phyloP scores from a whole-genome alignment of 192 early-diverging fungal species.

The Chytriomyces confervae region DNA sequence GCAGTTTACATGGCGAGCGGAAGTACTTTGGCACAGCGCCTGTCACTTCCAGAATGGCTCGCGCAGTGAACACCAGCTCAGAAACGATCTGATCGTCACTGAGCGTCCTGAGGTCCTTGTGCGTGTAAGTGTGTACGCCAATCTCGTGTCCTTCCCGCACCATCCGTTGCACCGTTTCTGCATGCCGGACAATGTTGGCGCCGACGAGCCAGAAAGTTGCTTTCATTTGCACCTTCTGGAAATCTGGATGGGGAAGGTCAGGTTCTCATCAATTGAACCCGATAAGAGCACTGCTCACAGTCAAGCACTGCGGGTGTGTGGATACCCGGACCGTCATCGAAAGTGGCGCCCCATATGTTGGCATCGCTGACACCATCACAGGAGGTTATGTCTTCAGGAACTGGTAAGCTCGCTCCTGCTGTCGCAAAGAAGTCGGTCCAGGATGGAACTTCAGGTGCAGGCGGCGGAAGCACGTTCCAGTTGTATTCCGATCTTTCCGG shows the following conservation, averaged over 20 bases:
- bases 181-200: conserved; percentile 15
- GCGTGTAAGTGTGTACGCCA: conserved; percentile 60
- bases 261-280: too few relatives aligned
- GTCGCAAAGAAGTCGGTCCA: neutral
- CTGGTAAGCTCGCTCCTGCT: too few relatives aligned
- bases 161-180: conserved; percentile 7
- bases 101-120: conserved; percentile 59
- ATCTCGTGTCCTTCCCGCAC: conserved; percentile 37
- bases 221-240: conserved; percentile 7
- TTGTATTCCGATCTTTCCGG: neutral
- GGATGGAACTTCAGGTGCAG: neutral
- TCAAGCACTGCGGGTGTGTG: neutral
- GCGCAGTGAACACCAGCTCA: conserved; percentile 70
- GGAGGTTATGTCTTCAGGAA: too few relatives aligned
- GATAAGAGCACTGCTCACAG: neutral
- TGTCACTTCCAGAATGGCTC: conserved; percentile 37
- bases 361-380: too few relatives aligned
- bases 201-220: conserved; percentile 44
- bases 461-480: too few relatives aligned
- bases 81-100: conserved; percentile 73
- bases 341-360: conserved; percentile 4
- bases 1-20: neutral
- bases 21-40: conserved; percentile 44
- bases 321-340: neutral
- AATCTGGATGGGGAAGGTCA: neutral